phyloP scores from a whole-genome alignment of 2,329 filamentous ascomycete species.

The Chaetomium strumarium region DNA sequence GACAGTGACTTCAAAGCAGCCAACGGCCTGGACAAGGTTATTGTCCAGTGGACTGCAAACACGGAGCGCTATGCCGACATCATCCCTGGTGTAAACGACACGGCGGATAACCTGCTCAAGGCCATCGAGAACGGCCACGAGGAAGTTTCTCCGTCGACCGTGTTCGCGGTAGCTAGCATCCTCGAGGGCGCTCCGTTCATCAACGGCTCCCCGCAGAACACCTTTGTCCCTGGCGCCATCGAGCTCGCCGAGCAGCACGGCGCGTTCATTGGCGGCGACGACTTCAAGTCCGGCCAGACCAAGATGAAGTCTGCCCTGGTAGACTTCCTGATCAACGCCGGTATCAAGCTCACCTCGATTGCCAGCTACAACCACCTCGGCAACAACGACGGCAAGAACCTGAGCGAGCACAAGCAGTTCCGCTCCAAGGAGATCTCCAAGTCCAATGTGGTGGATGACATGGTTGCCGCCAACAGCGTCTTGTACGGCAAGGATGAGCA shows the following conservation, averaged over 20 bases:
- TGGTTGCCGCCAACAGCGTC: slow-evolving; percentile 92
- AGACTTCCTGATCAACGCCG: slow-evolving; percentile 96
- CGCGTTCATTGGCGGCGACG: slow-evolving; percentile 92
- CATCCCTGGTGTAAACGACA: slow-evolving; percentile 86
- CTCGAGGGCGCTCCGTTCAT: slow-evolving; percentile 90
- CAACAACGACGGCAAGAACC: slow-evolving; percentile 99
- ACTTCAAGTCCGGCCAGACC: slow-evolving; percentile 99
- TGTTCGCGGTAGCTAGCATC: slow-evolving; percentile 93
- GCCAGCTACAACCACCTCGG: slow-evolving; percentile 98
- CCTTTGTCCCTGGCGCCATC: slow-evolving; percentile 89
- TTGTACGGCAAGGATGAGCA: slow-evolving; percentile 91
- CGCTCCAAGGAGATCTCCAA: slow-evolving; percentile 99
- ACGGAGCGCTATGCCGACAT: slow-evolving; percentile 95
- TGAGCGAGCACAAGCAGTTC: slow-evolving; percentile 97
- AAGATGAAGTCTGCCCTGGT: slow-evolving; percentile 99
- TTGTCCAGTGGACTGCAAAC: slow-evolving; percentile 98
- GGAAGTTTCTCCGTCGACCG: slow-evolving; percentile 89
- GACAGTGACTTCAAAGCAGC: slow-evolving; percentile 76
- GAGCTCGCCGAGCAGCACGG: slow-evolving; percentile 80
- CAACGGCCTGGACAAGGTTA: slow-evolving; percentile 86
- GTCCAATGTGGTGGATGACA: slow-evolving; percentile 98
- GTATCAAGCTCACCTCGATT: slow-evolving; percentile 98
- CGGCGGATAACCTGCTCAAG: slow-evolving; percentile 85
- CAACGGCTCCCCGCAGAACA: slow-evolving; percentile 99
- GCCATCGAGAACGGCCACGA: slow-evolving; percentile 81